Evolutionary conservation across 108 stramenopile species (phyloP), one percentile per base, ranked within the genome.

Genomic region (Mediolabrus comicus): DNA sequence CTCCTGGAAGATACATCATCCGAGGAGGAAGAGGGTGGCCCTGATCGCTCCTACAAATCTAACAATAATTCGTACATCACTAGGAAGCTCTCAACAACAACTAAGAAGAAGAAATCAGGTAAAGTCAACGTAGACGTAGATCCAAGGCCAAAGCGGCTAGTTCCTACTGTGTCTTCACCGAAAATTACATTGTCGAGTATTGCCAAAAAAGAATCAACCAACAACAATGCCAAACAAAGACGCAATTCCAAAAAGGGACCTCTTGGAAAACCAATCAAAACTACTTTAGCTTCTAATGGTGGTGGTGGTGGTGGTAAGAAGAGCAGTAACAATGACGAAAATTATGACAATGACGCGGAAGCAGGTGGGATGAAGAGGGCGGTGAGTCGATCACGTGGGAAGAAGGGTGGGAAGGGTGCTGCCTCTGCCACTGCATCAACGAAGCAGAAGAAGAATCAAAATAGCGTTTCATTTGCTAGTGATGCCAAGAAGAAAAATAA

Each of bases 301-400:
- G n/a, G n/a, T n/a, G n/a, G n/a, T n/a, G n/a, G n/a, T n/a, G n/a
- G n/a, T n/a, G n/a, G 46, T n/a, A 22, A 22, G 0, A 49, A 49
- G 46, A 49, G 22, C 19, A 49, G 46, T 49, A 24, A 24, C 3
- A 24, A 49, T 49, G 22, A 49, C 4, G 46, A 49, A 49, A 49
- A 49, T 49, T 49, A 24, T 49, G 46, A 49, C 19, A 49, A 49
- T 49, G 46, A 49, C 46, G 46, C 46, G 22, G 46, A 49, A 49
- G 19, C n/a, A 4, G 46, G 22, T 49, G 46, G 22, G 46, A 22
- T 17, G n/a, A 49, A n/a, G 46, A 17, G 22, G 46, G 9, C 1
- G 46, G 46, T 22, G 4, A 49, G 5, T 49, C 46, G 46, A 49
- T 49, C 46, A 24, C 46, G 46, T 22, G 22, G 22, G 46, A 49